Evolutionary conservation across 176 grass and related monocot genomes (phyloP), one percentile per base, ranked within the genome.

Genomic region (Oryza australiensis): DNA sequence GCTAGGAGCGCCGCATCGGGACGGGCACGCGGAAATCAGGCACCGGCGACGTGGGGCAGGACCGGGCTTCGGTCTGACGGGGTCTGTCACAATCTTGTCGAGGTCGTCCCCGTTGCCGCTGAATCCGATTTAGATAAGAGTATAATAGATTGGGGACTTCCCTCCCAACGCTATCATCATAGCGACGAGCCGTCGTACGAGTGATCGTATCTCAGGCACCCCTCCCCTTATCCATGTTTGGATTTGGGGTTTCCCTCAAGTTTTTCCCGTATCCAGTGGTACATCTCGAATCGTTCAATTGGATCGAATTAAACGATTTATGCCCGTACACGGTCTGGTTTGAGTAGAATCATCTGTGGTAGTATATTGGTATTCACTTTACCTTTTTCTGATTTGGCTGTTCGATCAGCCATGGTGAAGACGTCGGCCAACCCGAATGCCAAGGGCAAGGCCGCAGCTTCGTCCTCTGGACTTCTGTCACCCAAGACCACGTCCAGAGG

Each of bases 361-460:
- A 46, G 72, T 28, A 73, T 55, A 40, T 74, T 45, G 70, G 40
- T 76, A 64, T 73, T 62, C 23, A 0, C 1, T 53, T 22, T 53
- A 40, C 37, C 15, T 42, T 12, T 12, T 14, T 46, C 32, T 73
- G 66, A 66, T 55, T 3, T 41, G 42, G 5, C 34, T 27, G 23
- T 33, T 24, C 18, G 26, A 81, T 63, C 67, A 89, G 83, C 72
- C 59, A 89, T 89, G 87, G 82, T 85, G 78, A 89, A 66, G 83
- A 72, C 14, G 66, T 57, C 73, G 53, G 14, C 83, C 38, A 48
- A 26, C 4, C 35, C 68, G 12, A 32, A 45, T 30, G 38, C 34
- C 30, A 80, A 51, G 80, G 80, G 70, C 75, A 75, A 71, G 80
- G 89, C 11, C 18, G 34, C 80, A 26, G 67, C 67, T 26, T 63